Conservation (phyloP, 441 rosid genomes). For the Melastoma candidum region DNA sequence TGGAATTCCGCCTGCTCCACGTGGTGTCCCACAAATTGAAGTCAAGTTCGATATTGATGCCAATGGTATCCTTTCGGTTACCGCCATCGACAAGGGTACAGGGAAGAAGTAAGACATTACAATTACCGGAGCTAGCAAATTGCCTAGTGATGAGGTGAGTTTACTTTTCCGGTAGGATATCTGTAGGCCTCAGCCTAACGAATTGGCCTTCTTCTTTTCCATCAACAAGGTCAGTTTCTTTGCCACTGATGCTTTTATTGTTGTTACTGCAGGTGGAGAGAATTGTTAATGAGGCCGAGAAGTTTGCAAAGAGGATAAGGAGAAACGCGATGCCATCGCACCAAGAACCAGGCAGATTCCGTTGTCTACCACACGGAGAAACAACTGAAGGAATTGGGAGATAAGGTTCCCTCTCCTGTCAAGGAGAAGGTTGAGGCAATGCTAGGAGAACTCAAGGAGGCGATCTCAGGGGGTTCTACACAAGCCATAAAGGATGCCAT, state of each 20-base stretch:
- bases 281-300: slow-evolving; percentile 87
- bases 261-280: slow-evolving; percentile 43
- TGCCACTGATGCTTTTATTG: too few species aligned
- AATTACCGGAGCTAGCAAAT: slow-evolving; percentile 92
- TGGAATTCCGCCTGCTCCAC: slow-evolving; percentile 93
- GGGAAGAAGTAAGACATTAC: slow-evolving; percentile 98
- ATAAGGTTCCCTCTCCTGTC: slow-evolving; percentile 66
- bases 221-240: too few species aligned
- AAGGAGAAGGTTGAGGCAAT: slow-evolving; percentile 80
- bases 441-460: slow-evolving; percentile 70
- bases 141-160: slow-evolving; percentile 70
- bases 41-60: slow-evolving; percentile 97
- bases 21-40: slow-evolving; percentile 93
- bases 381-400: slow-evolving; percentile 78
- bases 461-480: slow-evolving; percentile 47
- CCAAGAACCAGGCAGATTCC: slow-evolving; percentile 89
- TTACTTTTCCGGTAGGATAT: neutral
- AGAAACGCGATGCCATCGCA: slow-evolving; percentile 85
- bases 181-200: too few species aligned
- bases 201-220: too few species aligned
- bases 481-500: slow-evolving; percentile 71
- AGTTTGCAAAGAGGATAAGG: slow-evolving; percentile 74
- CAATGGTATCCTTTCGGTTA: slow-evolving; percentile 80
- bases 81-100: slow-evolving; percentile 79
- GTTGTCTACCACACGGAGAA: slow-evolving; percentile 83